phyloP scores from a whole-genome alignment of 2,329 filamentous ascomycete genomes.

The Polychaeton citri region DNA sequence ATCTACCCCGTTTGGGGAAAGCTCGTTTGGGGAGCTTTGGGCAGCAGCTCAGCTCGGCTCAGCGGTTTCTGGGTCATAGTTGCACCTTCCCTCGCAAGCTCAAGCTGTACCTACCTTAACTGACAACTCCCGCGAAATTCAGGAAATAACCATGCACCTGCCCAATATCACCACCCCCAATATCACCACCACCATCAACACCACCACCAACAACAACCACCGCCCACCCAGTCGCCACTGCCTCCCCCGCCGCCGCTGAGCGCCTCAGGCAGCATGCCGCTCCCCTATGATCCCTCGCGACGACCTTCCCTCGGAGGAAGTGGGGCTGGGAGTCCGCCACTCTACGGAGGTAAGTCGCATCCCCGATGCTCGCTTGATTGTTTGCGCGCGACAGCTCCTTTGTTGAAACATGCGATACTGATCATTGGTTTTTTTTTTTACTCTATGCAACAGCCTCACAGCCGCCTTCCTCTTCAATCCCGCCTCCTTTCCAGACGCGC shows the following conservation, averaged over 20 bases:
- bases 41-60: too few species aligned
- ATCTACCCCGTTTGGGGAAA: too few species aligned
- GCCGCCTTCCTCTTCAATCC: conserved; percentile 15
- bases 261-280: conserved; percentile 23
- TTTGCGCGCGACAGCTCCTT: too few species aligned
- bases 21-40: too few species aligned
- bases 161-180: background rate
- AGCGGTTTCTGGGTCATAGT: too few species aligned
- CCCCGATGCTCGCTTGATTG: too few species aligned
- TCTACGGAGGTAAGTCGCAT: conserved; percentile 9
- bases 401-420: too few species aligned
- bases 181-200: conserved; percentile 3
- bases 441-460: background rate
- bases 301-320: conserved; percentile 29
- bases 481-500: conserved; percentile 28
- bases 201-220: conserved; percentile 6
- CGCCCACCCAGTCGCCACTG: conserved; percentile 11
- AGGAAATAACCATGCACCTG: background rate
- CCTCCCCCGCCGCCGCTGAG: conserved; percentile 12
- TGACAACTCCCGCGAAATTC: background rate
- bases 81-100: background rate
- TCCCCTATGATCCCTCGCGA: conserved; percentile 29
- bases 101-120: background rate
- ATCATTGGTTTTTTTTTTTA: too few species aligned
- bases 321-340: conserved; percentile 18